A percentile compares a stretch with the other conserved stretches of the same genome.
These are phyloP conservation scores for Clonostachys byssicola DNA, from an alignment of 2,329 filamentous ascomycete genomes.

Conservation along the genomic window DNA sequence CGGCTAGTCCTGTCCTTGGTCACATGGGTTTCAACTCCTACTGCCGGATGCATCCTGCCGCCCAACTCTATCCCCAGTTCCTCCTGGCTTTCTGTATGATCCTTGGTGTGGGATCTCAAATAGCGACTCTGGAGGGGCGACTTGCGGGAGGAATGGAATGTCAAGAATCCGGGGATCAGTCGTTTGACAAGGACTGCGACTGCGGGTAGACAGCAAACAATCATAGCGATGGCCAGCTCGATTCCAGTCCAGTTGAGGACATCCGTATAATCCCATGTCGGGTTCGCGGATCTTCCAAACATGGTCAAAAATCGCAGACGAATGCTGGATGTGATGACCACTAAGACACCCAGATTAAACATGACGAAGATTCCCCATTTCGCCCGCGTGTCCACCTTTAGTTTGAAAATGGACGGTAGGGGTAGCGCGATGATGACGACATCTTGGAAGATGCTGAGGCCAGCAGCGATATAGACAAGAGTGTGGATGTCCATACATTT, in stretches of 20 bases:
- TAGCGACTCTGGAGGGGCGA: no score
- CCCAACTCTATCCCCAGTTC: no score
- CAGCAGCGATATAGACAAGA: slow-evolving; percentile 35
- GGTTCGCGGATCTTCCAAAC: slow-evolving; percentile 25
- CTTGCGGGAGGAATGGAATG: no score
- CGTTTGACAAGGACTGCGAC: slow-evolving; percentile 22
- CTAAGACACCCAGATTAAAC: slow-evolving; percentile 8
- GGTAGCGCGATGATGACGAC: slow-evolving; percentile 23
- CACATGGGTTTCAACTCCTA: no score
- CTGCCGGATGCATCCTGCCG: no score
- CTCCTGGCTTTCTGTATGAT: no score
- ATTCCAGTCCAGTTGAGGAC: slow-evolving; percentile 35
- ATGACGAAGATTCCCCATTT: slow-evolving; percentile 17
- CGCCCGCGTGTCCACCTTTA: slow-evolving; percentile 4
- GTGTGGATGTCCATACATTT: slow-evolving; percentile 11
- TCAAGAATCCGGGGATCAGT: background rate
- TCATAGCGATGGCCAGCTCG: slow-evolving; percentile 32
- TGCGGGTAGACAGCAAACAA: slow-evolving; percentile 33
- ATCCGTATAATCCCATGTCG: slow-evolving; percentile 34
- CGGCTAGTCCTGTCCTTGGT: no score
- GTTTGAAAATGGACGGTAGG: slow-evolving; percentile 20
- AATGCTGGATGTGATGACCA: slow-evolving; percentile 2
- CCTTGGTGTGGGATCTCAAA: no score
- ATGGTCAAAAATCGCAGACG: slow-evolving; percentile 22
- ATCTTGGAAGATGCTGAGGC: slow-evolving; percentile 31